These are phyloP conservation scores for Canavalia ensiformis DNA, from an alignment of 306 rosid species.

Conservation along the genomic window DNA sequence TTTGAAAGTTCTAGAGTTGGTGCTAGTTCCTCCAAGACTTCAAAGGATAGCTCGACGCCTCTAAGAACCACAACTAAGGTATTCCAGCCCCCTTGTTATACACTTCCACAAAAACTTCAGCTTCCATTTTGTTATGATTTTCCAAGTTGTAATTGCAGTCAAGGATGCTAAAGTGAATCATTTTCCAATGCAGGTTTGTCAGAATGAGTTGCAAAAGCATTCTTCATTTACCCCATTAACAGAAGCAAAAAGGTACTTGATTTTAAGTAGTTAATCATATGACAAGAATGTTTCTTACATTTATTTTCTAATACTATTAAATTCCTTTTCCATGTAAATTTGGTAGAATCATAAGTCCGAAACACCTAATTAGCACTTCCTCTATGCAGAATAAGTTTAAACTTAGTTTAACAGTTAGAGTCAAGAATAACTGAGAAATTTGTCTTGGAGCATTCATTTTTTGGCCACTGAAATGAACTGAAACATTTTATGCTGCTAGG, in stretches of 20 bases:
- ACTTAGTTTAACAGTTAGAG: no score
- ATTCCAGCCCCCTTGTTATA: constrained; percentile 19
- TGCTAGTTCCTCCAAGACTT: constrained; percentile 64
- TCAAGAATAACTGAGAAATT: background rate
- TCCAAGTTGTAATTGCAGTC: constrained; percentile 7
- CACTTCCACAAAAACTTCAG: no score
- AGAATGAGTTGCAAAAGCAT: constrained; percentile 59
- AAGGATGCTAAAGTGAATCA: constrained; percentile 34
- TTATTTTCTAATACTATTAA: background rate
- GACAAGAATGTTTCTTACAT: background rate
- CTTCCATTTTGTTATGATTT: background rate
- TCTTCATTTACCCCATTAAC: constrained; percentile 79
- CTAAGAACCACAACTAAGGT: constrained; percentile 81
- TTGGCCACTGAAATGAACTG: background rate
- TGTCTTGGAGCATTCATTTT: background rate
- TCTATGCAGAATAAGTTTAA: constrained; percentile 68
- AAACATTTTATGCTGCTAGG: background rate
- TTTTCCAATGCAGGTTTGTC: constrained; percentile 56
- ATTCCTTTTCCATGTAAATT: constrained; percentile 1
- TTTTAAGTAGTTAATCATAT: background rate
- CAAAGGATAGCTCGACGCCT: constrained; percentile 77
- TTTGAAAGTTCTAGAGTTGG: constrained; percentile 80
- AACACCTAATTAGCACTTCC: constrained; percentile 73
- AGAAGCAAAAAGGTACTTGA: constrained; percentile 73
- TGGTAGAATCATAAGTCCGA: constrained; percentile 52